Percentiles rank a stretch among this genome's conserved stretches.
Conservation (phyloP, 768 basidiomycete species). For the Amylocystis lapponica region DNA sequence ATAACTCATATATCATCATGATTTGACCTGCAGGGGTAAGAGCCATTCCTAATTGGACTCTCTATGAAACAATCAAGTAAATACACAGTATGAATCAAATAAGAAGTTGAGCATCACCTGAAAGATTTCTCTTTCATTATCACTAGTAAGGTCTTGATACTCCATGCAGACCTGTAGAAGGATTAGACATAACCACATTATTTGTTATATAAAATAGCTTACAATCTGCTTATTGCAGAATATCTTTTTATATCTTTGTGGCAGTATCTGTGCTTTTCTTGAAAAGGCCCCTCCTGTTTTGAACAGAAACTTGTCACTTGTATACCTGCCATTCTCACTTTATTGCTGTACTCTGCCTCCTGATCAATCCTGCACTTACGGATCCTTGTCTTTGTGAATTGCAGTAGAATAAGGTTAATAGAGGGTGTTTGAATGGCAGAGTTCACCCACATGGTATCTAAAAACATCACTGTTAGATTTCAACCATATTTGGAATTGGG, state of each 20-base stretch:
- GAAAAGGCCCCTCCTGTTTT: slow-evolving; percentile 23
- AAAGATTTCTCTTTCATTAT: slow-evolving; percentile 67
- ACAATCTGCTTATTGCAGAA: slow-evolving; percentile 70
- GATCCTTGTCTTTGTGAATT: slow-evolving; percentile 45
- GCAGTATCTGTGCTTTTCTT: slow-evolving; percentile 34
- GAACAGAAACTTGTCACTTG: slow-evolving; percentile 52
- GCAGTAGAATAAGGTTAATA: too few relatives aligned
- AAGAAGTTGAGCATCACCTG: slow-evolving; percentile 55
- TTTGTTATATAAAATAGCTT: background rate
- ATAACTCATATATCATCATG: background rate
- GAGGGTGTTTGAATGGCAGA: too few relatives aligned
- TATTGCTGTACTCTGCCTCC: too few relatives aligned
- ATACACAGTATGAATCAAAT: background rate
- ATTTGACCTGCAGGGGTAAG: slow-evolving; percentile 58
- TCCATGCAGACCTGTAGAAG: slow-evolving; percentile 60
- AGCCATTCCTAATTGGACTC: slow-evolving; percentile 76
- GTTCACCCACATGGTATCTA: too few relatives aligned
- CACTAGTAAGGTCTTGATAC: slow-evolving; percentile 42
- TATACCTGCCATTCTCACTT: slow-evolving; percentile 22
- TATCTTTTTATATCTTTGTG: slow-evolving; percentile 47
- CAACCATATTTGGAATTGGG: too few relatives aligned
- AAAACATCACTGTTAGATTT: too few relatives aligned
- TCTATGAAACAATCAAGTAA: slow-evolving; percentile 29
- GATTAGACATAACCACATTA: background rate
- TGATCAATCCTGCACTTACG: slow-evolving; percentile 29